A percentile compares a stretch with the other conserved stretches of the same genome.
Evolutionary conservation across 2,329 filamentous ascomycete species (phyloP).

Genomic region (Fusarium abutilonis): DNA sequence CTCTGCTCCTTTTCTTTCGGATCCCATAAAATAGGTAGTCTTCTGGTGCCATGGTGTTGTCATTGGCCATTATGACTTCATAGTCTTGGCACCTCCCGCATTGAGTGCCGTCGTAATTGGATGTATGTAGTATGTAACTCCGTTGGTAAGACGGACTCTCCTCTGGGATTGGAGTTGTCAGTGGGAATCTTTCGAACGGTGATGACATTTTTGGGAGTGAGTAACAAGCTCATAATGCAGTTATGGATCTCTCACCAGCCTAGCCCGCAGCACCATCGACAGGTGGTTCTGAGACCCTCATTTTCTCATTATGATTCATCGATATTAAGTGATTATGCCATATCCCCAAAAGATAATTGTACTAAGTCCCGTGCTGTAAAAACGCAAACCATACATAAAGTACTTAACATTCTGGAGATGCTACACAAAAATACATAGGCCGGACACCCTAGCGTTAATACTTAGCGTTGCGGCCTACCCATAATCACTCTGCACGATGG

Average conservation of each 20-base stretch:
- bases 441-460: slow-evolving; percentile 4
- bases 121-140: neutral
- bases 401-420: slow-evolving; percentile 5
- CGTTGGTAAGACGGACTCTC: slow-evolving; percentile 7
- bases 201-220: slow-evolving; percentile 18
- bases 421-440: slow-evolving; percentile 7
- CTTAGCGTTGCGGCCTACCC: neutral
- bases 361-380: neutral
- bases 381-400: neutral
- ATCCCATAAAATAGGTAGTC: too few relatives aligned
- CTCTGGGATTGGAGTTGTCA: too few relatives aligned
- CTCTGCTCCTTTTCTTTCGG: neutral
- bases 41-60: neutral
- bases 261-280: too few relatives aligned
- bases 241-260: too few relatives aligned
- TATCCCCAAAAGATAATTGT: neutral
- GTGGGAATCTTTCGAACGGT: slow-evolving; percentile 6
- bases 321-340: slow-evolving; percentile 15
- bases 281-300: slow-evolving; percentile 3
- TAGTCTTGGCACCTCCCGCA: neutral
- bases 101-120: slow-evolving; percentile 14
- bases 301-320: neutral
- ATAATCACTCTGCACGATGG: neutral
- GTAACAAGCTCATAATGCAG: neutral
- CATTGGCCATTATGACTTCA: slow-evolving; percentile 8